A percentile compares a stretch with the other conserved stretches of the same genome.
Evolutionary conservation across 2,329 filamentous ascomycete genomes (phyloP).

Genomic region (Xenoacremonium recifei): DNA sequence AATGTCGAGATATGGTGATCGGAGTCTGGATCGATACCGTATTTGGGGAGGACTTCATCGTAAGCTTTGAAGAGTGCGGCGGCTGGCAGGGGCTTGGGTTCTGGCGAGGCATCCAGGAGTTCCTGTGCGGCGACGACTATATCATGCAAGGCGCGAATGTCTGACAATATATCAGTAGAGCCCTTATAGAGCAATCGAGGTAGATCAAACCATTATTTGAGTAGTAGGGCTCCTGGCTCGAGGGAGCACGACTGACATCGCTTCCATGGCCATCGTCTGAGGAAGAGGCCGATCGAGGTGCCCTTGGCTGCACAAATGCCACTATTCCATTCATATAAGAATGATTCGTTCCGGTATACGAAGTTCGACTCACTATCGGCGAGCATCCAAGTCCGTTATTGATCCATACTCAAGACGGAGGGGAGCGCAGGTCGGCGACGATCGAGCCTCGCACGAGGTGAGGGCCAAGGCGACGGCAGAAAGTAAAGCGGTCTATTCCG

Average conservation of each 20-base stretch:
- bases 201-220: slow-evolving; percentile 55
- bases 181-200: neutral
- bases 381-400: slow-evolving; percentile 29
- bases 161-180: slow-evolving; percentile 43
- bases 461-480: no score
- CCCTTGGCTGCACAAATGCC: slow-evolving; percentile 28
- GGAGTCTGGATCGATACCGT: slow-evolving; percentile 69
- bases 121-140: slow-evolving; percentile 72
- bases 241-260: slow-evolving; percentile 25
- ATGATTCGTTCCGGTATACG: slow-evolving; percentile 18
- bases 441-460: no score
- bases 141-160: slow-evolving; percentile 75
- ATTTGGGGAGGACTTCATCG: slow-evolving; percentile 68
- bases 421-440: slow-evolving; percentile 8
- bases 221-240: slow-evolving; percentile 45
- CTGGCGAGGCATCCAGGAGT: slow-evolving; percentile 54
- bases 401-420: slow-evolving; percentile 30
- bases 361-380: slow-evolving; percentile 27
- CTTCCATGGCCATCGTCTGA: slow-evolving; percentile 28
- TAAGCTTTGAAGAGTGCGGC: slow-evolving; percentile 81
- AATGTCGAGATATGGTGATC: slow-evolving; percentile 76
- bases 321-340: slow-evolving; percentile 23
- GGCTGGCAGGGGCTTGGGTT: slow-evolving; percentile 65
- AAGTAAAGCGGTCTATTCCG: no score
- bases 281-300: slow-evolving; percentile 18